These are phyloP conservation scores for Hanseniaspora valbyensis DNA, from an alignment of 805 yeast species.

Conservation along the genomic window DNA sequence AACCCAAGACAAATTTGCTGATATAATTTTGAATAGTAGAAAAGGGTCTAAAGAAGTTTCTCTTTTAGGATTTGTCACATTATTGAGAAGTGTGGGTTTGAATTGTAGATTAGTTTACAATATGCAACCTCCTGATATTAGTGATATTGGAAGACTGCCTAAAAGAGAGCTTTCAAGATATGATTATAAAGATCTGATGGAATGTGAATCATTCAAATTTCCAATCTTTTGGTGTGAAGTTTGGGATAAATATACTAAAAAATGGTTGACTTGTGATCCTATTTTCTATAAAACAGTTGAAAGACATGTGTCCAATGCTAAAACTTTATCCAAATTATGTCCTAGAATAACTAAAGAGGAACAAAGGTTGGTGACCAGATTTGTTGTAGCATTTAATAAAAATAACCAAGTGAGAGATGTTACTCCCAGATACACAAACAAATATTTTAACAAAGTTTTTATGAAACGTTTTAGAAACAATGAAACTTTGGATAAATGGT, in stretches of 20 bases:
- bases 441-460: conserved; percentile 56
- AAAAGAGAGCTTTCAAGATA: conserved; percentile 13
- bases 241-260: conserved; percentile 62
- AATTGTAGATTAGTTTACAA: conserved; percentile 70
- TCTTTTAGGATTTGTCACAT: conserved; percentile 76
- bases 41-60: conserved; percentile 68
- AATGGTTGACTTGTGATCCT: conserved; percentile 85
- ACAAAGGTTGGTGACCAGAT: conserved; percentile 44
- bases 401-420: conserved; percentile 63
- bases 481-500: conserved; percentile 52
- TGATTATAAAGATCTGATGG: conserved; percentile 2
- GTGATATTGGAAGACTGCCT: conserved; percentile 28
- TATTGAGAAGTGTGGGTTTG: conserved; percentile 60
- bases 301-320: conserved; percentile 36
- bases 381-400: conserved; percentile 67
- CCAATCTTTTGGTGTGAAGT: conserved; percentile 93
- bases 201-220: conserved; percentile 25
- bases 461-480: conserved; percentile 60
- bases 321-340: conserved; percentile 47
- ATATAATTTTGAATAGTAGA: conserved; percentile 32
- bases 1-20: conserved; percentile 35
- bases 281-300: conserved; percentile 54
- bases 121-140: conserved; percentile 82
- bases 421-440: conserved; percentile 64
- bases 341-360: conserved; percentile 51